Evolutionary conservation across 805 yeast genomes (phyloP), one percentile per base, ranked within the genome.

Genomic region (Crinitomyces ghanaensis): DNA sequence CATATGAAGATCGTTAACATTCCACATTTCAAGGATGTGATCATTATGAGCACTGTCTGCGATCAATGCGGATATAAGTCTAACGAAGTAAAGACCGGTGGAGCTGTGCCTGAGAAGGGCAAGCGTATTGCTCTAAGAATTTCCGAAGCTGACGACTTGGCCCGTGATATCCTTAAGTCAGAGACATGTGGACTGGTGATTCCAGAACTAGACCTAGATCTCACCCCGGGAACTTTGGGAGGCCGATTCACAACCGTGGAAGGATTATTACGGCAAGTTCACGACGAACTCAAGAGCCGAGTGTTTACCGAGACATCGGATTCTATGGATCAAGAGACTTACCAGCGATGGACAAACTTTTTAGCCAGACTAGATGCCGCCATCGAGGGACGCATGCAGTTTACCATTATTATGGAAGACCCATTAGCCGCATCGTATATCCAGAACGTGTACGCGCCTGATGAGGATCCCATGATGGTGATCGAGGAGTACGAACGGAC

Each of bases 361-460:
- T 76, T 91, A 43, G 75, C 70, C 6, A 70, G 68, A 34, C 63
- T 91, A 46, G 74, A 80, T 43, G 71, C 72, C 28, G 97, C 95
- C 9, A 64, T 78, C 35, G 80, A 70, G 18, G 98, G 97, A 28
- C 74, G 80, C 43, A 63, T 72, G 29, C 73, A 77, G 37, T 86
- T 91, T 60, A 88, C 96, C 1, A 68, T 91, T 22, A 54, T 72
- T 26, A 80, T 91, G 93, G 85, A 76, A 43, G 99, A 91, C 59
- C 98, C 99, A 5, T 62, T 91, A 49, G 95, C 96, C 13, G 78
- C 93, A 4, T 84, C 95, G 1, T 91, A 91, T 51, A 80, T 91
- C 42, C 99, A 91, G 60, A 91, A 91, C 53, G 91, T 88, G n/a
- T 91, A 86, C 53, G 99, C 99, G 22, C 99, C 99, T 18, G 99